Evolutionary conservation across 345 rosid species (phyloP), one percentile per base, ranked within the genome.

Genomic region (Diplotaxis tenuifolia): DNA sequence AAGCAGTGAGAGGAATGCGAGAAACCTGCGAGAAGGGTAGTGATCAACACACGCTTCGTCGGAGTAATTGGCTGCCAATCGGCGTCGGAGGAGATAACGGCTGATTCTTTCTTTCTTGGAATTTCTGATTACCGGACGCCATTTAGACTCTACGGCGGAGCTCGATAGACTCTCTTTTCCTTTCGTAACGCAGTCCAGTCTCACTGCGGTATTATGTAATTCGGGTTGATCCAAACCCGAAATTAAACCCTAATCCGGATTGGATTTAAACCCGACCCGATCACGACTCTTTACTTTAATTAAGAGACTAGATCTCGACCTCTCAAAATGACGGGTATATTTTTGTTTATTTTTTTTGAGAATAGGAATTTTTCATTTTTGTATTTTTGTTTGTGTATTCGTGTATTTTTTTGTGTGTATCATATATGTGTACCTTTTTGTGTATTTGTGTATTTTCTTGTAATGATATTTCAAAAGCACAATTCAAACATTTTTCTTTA

Each of bases 11-110:
- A 36, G 61, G 4, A 45, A 67, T 23, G 42, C 52, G 54, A 9
- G 34, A 36, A 72, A 92, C 96, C 97, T 84, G 86, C 96, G 19
- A 88, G 78, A 59, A 89, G 50, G 1, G 90, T 80, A 14, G 92
- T 88, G 79, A 83, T 64, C 61, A 92, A 50, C 7, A 89, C 71
- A 6, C 85, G 88, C 61, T 79, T 84, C 83, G 72, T 86, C 89
- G 88, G 85, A 68, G 81, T 75, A 5, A 81, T 49, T 15, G 81
- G 42, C 7, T 83, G 52, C 32, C 54, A 0, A 79, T 36, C 10
- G 83, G 67, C 4, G 84, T 66, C 18, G 82, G 71, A 9, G 79
- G 71, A 32, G 80, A 36, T 1, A 69, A 62, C 15, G 58, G 49
- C 36, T 64, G 57, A 56, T 7, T 56, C 12, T 55, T 62, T 62